Percentiles rank a stretch among this genome's conserved stretches.
phyloP scores from a whole-genome alignment of 108 stramenopile genomes.

The Nitzschia sp. region DNA sequence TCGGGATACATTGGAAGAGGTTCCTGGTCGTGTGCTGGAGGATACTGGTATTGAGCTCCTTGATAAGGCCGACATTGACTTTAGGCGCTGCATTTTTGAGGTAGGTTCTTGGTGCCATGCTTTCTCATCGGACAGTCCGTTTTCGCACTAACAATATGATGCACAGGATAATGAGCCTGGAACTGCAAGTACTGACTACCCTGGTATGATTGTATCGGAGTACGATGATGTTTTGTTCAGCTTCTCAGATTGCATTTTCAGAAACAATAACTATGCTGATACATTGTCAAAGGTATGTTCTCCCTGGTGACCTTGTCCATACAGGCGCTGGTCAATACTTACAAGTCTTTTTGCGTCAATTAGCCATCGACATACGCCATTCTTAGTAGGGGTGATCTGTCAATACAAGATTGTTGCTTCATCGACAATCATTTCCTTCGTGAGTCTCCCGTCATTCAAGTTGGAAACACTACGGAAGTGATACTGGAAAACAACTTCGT shows the following conservation, averaged over 20 bases:
- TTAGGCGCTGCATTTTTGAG: slow-evolving; percentile 4
- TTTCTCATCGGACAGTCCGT: neutral
- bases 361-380: slow-evolving; percentile 16
- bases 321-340: neutral
- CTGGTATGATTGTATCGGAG: neutral
- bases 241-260: slow-evolving; percentile 27
- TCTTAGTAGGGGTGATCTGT: slow-evolving; percentile 27
- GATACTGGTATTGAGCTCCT: neutral
- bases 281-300: slow-evolving; percentile 4
- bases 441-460: slow-evolving; percentile 11
- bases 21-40: too few relatives aligned
- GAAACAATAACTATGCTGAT: slow-evolving; percentile 21
- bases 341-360: neutral
- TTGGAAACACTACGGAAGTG: neutral
- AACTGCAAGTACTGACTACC: neutral
- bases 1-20: too few relatives aligned
- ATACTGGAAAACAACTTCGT: slow-evolving; percentile 1
- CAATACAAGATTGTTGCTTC: slow-evolving; percentile 25
- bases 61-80: neutral
- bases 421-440: slow-evolving; percentile 24
- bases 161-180: slow-evolving; percentile 7
- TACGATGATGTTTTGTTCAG: slow-evolving; percentile 13
- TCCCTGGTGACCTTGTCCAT: neutral
- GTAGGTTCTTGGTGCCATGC: neutral
- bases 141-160: neutral